Evolutionary conservation across 352 stramenopile genomes (phyloP).

Genomic region (Lagenidium giganteum): DNA sequence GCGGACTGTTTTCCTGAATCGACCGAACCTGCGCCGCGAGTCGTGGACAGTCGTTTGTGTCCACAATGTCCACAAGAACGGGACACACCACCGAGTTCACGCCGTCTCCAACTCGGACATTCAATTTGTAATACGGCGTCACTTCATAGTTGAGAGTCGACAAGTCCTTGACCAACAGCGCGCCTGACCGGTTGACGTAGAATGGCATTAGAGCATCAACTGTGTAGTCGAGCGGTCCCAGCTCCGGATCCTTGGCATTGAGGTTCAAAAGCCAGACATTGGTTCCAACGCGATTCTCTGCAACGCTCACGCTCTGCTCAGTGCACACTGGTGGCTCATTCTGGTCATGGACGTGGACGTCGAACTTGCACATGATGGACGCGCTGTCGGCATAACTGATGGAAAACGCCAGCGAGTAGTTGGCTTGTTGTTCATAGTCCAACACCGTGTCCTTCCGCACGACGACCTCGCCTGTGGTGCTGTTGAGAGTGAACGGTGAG

Average conservation of each 20-base stretch:
- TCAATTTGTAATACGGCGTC: slow-evolving; percentile 4
- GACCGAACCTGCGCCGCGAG: slow-evolving; percentile 16
- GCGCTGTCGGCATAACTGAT: slow-evolving; percentile 22
- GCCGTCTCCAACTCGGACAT: slow-evolving; percentile 13
- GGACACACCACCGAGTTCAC: slow-evolving; percentile 23
- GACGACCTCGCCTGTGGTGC: slow-evolving; percentile 23
- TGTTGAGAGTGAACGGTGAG: slow-evolving; percentile 29
- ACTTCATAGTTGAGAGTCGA: slow-evolving; percentile 24
- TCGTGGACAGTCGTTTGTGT: slow-evolving; percentile 55
- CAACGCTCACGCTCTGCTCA: slow-evolving; percentile 10
- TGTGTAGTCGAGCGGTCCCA: slow-evolving; percentile 4
- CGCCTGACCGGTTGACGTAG: slow-evolving; percentile 9
- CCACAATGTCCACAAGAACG: slow-evolving; percentile 23
- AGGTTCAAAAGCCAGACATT: slow-evolving; percentile 12
- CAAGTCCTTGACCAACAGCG: slow-evolving; percentile 14
- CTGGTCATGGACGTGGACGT: slow-evolving; percentile 35
- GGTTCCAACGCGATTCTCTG: slow-evolving; percentile 24
- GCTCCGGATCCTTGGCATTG: slow-evolving; percentile 15
- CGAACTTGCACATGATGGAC: slow-evolving; percentile 33
- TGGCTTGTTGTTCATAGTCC: slow-evolving; percentile 29
- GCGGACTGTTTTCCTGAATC: slow-evolving; percentile 34
- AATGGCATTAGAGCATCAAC: slow-evolving; percentile 1
- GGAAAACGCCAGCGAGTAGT: slow-evolving; percentile 28
- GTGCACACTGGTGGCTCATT: slow-evolving; percentile 40
- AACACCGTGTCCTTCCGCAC: slow-evolving; percentile 22